Base-by-base conservation (phyloP, 352 stramenopile genomes). In the Phytophthora europaea region DNA sequence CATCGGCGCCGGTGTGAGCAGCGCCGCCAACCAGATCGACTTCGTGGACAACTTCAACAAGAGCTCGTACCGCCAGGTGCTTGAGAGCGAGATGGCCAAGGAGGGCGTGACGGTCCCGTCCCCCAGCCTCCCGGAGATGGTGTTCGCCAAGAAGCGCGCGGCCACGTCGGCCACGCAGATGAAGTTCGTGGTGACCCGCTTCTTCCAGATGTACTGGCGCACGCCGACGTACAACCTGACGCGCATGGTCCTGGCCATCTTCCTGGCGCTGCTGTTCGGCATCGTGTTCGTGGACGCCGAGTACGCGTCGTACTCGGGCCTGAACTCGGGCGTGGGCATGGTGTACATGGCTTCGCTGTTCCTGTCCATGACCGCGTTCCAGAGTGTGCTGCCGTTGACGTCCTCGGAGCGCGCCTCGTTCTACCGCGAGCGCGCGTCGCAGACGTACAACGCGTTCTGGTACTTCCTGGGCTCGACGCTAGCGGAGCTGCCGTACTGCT, bases 341-440 rank as follows among this genome's bases (percentile, higher is more conserved):
- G 88, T 80, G 61, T 65, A 73, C 26, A 57, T 92, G 1, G 84
- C 94, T 52, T 80, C 85, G 7, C 70, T 96, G 12, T 79, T 97
- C 54, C 77, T 94, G 12, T 84, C 78, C 13, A 79, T 90, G 28
- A 79, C 92, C 6, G 94, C 78, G 31, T 85, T 95, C 55, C 74
- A 94, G 48, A 89, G 76, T 8, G 81, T 91, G 13, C 50, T 97
- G 6, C 80, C 88, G 20, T 62, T 96, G 1, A 83, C 94, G 56
- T 79, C 83, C 65, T 82, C 82, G n/a, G 89, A 98, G 65, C 80
- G 62, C 23, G 55, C 61, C 45, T 80, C 64, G 38, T 70, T 70
- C 68, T 98, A 98, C 83, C 75, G 91, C 9, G 92, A 98, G 68
- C 89, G 93, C 20, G 83, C 86, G 34, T 81, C 88, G 7, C 67